Conservation (phyloP, 2,329 filamentous ascomycete species). For the Fonsecaea multimorphosa region DNA sequence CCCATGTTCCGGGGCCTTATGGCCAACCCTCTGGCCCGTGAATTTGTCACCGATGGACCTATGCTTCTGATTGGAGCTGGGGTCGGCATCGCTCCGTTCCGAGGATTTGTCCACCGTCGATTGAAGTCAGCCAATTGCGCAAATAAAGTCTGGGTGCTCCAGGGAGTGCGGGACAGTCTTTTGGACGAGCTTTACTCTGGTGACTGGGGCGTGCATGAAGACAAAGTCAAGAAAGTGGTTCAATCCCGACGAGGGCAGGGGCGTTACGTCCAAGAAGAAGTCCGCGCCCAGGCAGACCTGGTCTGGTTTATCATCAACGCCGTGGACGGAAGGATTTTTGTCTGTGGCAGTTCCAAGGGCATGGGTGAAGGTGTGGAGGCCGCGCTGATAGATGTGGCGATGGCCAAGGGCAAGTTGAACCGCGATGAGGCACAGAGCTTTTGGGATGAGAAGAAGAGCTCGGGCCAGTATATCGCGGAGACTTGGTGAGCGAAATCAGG, state of each 20-base stretch:
- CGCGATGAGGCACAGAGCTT: slow-evolving; percentile 82
- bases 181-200: slow-evolving; percentile 96
- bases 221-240: slow-evolving; percentile 81
- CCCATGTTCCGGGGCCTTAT: slow-evolving; percentile 99
- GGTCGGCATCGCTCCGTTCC: slow-evolving; percentile 95
- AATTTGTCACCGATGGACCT: slow-evolving; percentile 91
- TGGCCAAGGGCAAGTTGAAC: slow-evolving; percentile 88
- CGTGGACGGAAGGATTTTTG: slow-evolving; percentile 93
- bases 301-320: slow-evolving; percentile 98
- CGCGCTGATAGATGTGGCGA: slow-evolving; percentile 85
- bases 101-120: slow-evolving; percentile 93
- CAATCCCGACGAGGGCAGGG: slow-evolving; percentile 78
- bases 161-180: slow-evolving; percentile 90
- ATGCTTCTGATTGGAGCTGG: slow-evolving; percentile 98
- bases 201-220: slow-evolving; percentile 93
- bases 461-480: slow-evolving; percentile 90
- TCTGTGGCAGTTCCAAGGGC: slow-evolving; percentile 91
- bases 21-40: slow-evolving; percentile 90
- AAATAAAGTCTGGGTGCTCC: slow-evolving; percentile 97
- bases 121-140: slow-evolving; percentile 94
- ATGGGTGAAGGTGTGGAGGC: slow-evolving; percentile 97
- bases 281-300: slow-evolving; percentile 87
- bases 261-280: slow-evolving; percentile 95
- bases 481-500: slow-evolving; percentile 35
- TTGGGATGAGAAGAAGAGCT: slow-evolving; percentile 90